phyloP scores from a whole-genome alignment of 208 protist genomes.

The Angomonas deanei region DNA sequence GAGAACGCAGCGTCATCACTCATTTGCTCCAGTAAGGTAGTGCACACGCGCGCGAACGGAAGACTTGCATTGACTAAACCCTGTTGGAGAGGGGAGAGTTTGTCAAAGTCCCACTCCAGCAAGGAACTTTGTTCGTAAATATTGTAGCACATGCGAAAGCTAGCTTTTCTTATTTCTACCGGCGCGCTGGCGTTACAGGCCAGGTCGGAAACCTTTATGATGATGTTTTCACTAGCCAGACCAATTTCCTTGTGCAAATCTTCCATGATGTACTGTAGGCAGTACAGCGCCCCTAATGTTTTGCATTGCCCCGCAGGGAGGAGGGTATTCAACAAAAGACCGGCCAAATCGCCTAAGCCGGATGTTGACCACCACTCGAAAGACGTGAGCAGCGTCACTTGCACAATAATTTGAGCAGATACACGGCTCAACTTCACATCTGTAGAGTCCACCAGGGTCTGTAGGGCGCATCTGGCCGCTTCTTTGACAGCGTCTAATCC shows the following conservation, averaged over 20 bases:
- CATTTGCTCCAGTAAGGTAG: conserved; percentile 41
- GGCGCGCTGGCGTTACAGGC: conserved; percentile 18
- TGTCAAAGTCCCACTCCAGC: conserved; percentile 84
- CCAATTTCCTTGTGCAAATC: conserved; percentile 80
- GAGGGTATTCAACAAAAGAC: conserved; percentile 61
- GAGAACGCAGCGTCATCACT: conserved; percentile 45
- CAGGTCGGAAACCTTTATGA: conserved; percentile 50
- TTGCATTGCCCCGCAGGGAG: conserved; percentile 50
- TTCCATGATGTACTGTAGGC: conserved; percentile 86
- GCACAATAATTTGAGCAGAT: conserved; percentile 79
- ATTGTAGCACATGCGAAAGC: conserved; percentile 84
- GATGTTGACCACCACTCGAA: conserved; percentile 72
- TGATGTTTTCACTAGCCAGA: conserved; percentile 57
- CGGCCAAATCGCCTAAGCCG: conserved; percentile 54
- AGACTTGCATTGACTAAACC: conserved; percentile 61
- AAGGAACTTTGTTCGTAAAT: conserved; percentile 74
- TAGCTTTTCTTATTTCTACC: conserved; percentile 53
- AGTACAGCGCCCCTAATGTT: conserved; percentile 70
- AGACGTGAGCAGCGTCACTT: conserved; percentile 71
- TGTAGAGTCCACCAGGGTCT: conserved; percentile 35
- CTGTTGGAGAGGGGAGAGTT: conserved; percentile 65
- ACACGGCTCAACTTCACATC: conserved; percentile 61
- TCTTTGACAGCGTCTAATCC: conserved; percentile 70
- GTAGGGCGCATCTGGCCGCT: conserved; percentile 53
- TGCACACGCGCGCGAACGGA: conserved; percentile 55